phyloP scores from a whole-genome alignment of 163 green algal species.

The Trebouxiophyceae sp. region DNA sequence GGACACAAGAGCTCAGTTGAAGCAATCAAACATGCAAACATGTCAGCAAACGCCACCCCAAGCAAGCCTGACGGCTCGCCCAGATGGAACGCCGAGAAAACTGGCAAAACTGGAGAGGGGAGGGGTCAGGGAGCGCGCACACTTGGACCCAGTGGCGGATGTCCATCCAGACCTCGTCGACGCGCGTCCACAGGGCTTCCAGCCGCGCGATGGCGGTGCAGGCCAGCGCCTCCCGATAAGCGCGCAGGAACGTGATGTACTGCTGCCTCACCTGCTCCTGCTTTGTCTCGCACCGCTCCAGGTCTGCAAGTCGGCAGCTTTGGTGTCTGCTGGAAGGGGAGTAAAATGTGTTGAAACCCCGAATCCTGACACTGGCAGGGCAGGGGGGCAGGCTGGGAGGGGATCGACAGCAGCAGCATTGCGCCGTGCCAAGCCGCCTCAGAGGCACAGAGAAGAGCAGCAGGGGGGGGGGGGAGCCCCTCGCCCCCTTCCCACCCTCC shows the following conservation, averaged over 20 bases:
- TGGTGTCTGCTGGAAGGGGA: no score
- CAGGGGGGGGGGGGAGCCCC: no score
- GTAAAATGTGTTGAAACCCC: no score
- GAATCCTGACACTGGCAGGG: no score
- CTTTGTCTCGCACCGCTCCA: background rate
- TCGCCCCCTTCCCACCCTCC: no score
- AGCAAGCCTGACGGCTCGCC: background rate
- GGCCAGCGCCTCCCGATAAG: background rate
- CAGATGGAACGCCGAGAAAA: no score
- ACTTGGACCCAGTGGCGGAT: constrained; percentile 7
- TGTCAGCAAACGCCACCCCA: background rate
- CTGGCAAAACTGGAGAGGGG: no score
- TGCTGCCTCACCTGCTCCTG: background rate
- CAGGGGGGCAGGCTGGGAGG: no score
- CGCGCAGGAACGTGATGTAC: background rate
- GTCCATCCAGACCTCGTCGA: constrained; percentile 14
- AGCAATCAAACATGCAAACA: background rate
- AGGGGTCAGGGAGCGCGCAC: background rate
- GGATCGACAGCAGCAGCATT: no score
- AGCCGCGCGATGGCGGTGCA: constrained; percentile 1
- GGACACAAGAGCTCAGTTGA: background rate
- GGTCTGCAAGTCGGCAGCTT: background rate
- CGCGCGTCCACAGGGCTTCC: constrained; percentile 2
- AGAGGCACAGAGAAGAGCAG: background rate
- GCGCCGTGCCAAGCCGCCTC: background rate